phyloP scores from a whole-genome alignment of 495 filamentous ascomycete species.

The Podospora didyma region DNA sequence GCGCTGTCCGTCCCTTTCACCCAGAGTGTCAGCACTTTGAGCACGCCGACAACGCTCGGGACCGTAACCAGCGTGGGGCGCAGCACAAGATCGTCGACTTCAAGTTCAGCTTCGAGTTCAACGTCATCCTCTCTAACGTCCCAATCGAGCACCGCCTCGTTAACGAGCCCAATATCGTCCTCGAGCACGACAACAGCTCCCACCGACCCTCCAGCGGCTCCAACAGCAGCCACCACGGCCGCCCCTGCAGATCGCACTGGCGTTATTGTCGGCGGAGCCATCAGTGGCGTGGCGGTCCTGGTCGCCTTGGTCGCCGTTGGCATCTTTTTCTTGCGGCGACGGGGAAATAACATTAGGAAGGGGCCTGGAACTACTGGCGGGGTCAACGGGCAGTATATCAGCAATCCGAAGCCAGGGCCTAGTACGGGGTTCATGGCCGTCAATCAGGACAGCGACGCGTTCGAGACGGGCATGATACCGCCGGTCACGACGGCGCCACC shows the following conservation, averaged over 20 bases:
- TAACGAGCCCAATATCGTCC: constrained; percentile 15
- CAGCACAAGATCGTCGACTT: constrained; percentile 6
- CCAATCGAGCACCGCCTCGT: constrained; percentile 7
- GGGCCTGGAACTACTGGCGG: constrained; percentile 26
- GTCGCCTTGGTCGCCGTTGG: constrained; percentile 26
- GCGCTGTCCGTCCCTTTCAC: constrained; percentile 31
- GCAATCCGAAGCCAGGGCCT: constrained; percentile 18
- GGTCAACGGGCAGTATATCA: constrained; percentile 29
- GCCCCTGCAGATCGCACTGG: constrained; percentile 25
- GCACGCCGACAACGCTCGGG: constrained; percentile 34
- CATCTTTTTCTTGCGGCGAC: constrained; percentile 30
- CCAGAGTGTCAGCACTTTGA: constrained; percentile 24
- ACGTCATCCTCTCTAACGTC: constrained; percentile 5
- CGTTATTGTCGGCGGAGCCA: constrained; percentile 43
- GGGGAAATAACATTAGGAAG: constrained; percentile 30
- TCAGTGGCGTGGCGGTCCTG: constrained; percentile 34
- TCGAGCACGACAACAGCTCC: constrained; percentile 11
- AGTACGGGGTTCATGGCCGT: constrained; percentile 24
- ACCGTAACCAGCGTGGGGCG: constrained; percentile 12
- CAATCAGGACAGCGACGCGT: constrained; percentile 23
- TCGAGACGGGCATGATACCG: constrained; percentile 23
- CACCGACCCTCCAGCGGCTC: constrained; percentile 8
- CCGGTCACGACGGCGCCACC: constrained; percentile 4
- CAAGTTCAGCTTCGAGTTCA: neutral
- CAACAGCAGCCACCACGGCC: constrained; percentile 6